Conservation (phyloP, 495 filamentous ascomycete species). For the Usnea hakonensis region DNA sequence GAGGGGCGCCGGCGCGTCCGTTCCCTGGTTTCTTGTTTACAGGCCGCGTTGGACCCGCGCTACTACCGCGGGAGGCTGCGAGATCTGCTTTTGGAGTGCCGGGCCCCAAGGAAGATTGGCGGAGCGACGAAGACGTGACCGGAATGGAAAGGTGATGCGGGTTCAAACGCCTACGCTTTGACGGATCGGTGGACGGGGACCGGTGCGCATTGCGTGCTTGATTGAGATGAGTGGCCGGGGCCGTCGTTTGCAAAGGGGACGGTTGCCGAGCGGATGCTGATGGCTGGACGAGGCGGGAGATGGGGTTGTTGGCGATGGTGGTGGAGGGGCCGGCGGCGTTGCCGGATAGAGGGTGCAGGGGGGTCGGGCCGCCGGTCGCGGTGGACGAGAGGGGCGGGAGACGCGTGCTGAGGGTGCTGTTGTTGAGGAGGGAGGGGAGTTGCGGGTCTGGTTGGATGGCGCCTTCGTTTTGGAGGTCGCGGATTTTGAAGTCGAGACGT, state of each 20-base stretch:
- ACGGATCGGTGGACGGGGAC: slow-evolving; percentile 69
- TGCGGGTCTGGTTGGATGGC: slow-evolving; percentile 68
- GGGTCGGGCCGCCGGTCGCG: slow-evolving; percentile 39
- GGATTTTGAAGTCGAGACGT: slow-evolving; percentile 78
- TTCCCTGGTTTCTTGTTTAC: slow-evolving; percentile 12
- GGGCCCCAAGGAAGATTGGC: slow-evolving; percentile 75
- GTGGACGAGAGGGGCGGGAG: slow-evolving; percentile 43
- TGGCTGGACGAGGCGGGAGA: slow-evolving; percentile 35
- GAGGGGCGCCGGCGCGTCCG: slow-evolving; percentile 54
- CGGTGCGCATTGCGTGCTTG: slow-evolving; percentile 46
- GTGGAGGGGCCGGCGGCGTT: slow-evolving; percentile 34
- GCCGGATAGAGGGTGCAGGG: slow-evolving; percentile 35
- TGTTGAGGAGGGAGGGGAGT: slow-evolving; percentile 70
- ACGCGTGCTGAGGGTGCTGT: slow-evolving; percentile 48
- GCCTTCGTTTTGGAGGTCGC: slow-evolving; percentile 69
- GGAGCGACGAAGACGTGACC: slow-evolving; percentile 61
- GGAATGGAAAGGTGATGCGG: slow-evolving; percentile 57
- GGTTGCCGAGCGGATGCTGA: slow-evolving; percentile 38
- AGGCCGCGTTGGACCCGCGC: slow-evolving; percentile 21
- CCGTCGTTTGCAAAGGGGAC: slow-evolving; percentile 22
- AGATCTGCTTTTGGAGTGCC: slow-evolving; percentile 78
- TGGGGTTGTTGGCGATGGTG: slow-evolving; percentile 40
- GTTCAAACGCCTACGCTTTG: slow-evolving; percentile 66
- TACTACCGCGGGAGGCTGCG: slow-evolving; percentile 16
- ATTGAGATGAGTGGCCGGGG: slow-evolving; percentile 24